Evolutionary conservation across 2,329 filamentous ascomycete genomes (phyloP).

Genomic region (Alternaria sp.): DNA sequence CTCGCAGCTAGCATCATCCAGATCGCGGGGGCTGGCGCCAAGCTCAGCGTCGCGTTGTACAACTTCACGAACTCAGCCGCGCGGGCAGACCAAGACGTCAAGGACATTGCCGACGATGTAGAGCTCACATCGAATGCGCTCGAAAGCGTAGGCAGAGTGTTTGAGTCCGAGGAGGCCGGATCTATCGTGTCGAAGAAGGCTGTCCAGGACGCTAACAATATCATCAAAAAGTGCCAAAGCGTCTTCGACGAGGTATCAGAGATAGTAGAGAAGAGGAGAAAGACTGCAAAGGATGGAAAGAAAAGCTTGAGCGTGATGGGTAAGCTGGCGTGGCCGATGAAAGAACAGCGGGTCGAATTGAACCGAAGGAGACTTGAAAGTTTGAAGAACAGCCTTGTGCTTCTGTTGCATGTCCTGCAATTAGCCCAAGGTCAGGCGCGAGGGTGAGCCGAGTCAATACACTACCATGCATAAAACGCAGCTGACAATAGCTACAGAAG

Average conservation of each 20-base stretch:
- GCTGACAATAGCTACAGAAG: slow-evolving; percentile 11
- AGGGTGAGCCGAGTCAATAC: slow-evolving; percentile 7
- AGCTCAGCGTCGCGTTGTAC: slow-evolving; percentile 32
- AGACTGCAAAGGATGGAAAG: slow-evolving; percentile 20
- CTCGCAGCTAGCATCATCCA: slow-evolving; percentile 34
- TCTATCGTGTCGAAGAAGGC: slow-evolving; percentile 28
- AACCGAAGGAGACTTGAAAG: slow-evolving; percentile 32
- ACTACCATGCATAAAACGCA: neutral
- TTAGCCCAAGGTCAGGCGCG: slow-evolving; percentile 30
- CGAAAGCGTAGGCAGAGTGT: slow-evolving; percentile 27
- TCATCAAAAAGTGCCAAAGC: slow-evolving; percentile 33
- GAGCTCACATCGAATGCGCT: slow-evolving; percentile 33
- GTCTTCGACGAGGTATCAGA: slow-evolving; percentile 35
- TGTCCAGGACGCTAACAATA: slow-evolving; percentile 26
- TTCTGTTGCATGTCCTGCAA: slow-evolving; percentile 36
- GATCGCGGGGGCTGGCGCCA: slow-evolving; percentile 30
- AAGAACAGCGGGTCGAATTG: slow-evolving; percentile 33
- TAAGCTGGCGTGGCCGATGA: slow-evolving; percentile 33
- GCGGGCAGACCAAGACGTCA: slow-evolving; percentile 31
- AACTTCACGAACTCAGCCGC: slow-evolving; percentile 25
- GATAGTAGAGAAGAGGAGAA: slow-evolving; percentile 28
- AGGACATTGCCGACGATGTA: slow-evolving; percentile 33
- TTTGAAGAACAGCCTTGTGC: slow-evolving; percentile 33
- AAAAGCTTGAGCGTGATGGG: slow-evolving; percentile 19
- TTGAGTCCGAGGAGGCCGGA: slow-evolving; percentile 21